These are phyloP conservation scores for Lantana camara DNA, from an alignment of 257 asterid species.

Conservation along the genomic window DNA sequence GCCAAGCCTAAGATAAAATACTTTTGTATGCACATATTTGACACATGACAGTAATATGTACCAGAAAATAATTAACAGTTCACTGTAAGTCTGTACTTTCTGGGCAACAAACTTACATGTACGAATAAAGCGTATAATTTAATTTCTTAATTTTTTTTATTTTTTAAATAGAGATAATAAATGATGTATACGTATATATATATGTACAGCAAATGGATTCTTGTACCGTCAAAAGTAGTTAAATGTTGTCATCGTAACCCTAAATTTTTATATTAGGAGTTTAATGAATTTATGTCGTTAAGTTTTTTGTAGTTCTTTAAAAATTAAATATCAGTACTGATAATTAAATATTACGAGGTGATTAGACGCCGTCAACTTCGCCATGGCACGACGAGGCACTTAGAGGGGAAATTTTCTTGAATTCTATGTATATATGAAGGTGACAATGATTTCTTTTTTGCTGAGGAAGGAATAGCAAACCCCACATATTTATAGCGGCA, in stretches of 20 bases:
- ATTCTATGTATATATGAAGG: too few species aligned
- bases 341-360: constrained; percentile 69
- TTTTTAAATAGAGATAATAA: background rate
- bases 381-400: background rate
- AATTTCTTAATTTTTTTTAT: background rate
- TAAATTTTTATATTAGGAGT: too few species aligned
- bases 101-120: background rate
- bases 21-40: constrained; percentile 20
- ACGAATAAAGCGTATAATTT: background rate
- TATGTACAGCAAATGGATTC: background rate
- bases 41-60: constrained; percentile 9
- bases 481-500: constrained; percentile 51
- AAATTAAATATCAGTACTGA: too few species aligned
- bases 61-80: constrained; percentile 1
- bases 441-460: constrained; percentile 8
- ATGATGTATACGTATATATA: background rate
- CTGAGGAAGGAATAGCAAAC: constrained; percentile 33
- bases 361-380: constrained; percentile 41
- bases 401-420: background rate
- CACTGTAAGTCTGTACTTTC: constrained; percentile 1
- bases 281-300: too few species aligned
- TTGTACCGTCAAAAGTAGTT: constrained; percentile 27
- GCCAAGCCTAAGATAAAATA: background rate
- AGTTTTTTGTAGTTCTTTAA: too few species aligned
- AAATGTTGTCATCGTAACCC: background rate